Conservation (phyloP, 192 early-diverging fungal species). For the Coemansia sp. region DNA sequence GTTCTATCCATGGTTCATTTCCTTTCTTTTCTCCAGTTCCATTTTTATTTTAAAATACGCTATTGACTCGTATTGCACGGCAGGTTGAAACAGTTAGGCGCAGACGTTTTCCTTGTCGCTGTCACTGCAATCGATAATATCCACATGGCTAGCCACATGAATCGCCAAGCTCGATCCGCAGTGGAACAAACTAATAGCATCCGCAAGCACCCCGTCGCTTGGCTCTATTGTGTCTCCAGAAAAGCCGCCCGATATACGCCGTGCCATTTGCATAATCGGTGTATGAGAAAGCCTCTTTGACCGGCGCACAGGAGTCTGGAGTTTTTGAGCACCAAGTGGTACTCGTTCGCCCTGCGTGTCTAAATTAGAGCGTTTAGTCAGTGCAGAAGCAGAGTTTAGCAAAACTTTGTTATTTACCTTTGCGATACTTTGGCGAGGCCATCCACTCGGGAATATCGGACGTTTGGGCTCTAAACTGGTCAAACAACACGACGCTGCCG, state of each 20-base stretch:
- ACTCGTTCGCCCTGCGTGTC: neutral
- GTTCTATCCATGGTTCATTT: neutral
- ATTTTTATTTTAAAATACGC: neutral
- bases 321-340: neutral
- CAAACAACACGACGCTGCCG: constrained; percentile 10
- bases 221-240: neutral
- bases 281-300: neutral
- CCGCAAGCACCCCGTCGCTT: neutral
- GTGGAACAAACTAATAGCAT: neutral
- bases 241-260: constrained; percentile 6
- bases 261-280: constrained; percentile 12
- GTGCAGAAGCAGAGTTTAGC: neutral
- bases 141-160: constrained; percentile 5
- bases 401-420: constrained; percentile 15
- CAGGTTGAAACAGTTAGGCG: neutral
- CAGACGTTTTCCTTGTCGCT: constrained; percentile 37
- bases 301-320: too few relatives aligned
- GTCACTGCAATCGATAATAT: constrained; percentile 47
- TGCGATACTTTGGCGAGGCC: constrained; percentile 6
- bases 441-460: neutral
- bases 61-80: too few relatives aligned
- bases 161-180: neutral
- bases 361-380: neutral
- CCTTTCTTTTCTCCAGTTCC: constrained; percentile 5
- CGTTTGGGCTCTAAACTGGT: constrained; percentile 7